phyloP scores from a whole-genome alignment of 495 filamentous ascomycete genomes.

The Penicillium ochrochloron region DNA sequence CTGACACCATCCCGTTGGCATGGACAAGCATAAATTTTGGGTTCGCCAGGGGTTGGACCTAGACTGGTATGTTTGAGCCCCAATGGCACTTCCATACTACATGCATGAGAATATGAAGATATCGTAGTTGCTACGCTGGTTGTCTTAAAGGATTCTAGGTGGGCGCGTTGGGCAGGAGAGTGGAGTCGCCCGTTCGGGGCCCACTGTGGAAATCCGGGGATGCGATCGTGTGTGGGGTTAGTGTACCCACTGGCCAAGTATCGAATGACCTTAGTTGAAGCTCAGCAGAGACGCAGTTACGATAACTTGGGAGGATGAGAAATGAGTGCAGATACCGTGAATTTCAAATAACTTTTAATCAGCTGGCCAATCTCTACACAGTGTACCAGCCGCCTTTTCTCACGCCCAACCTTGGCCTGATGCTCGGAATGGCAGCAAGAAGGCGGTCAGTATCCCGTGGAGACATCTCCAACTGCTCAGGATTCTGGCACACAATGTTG shows the following conservation, averaged over 20 bases:
- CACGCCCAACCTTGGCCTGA: no score
- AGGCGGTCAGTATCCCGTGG: no score
- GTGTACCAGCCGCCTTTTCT: no score
- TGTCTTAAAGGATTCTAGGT: not conserved
- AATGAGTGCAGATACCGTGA: not conserved
- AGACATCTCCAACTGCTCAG: no score
- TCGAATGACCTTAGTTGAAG: not conserved
- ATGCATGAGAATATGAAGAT: no score
- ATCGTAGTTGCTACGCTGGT: not conserved
- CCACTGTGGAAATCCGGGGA: slow-evolving; percentile 22
- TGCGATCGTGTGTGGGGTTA: slow-evolving; percentile 18
- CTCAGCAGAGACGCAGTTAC: not conserved
- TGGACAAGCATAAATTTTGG: slow-evolving; percentile 20
- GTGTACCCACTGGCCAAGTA: slow-evolving; percentile 1
- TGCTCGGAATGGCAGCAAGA: no score
- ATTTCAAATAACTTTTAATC: not conserved
- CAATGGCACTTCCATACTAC: not conserved
- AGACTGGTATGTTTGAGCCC: not conserved
- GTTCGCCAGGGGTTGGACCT: slow-evolving; percentile 3
- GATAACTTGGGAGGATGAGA: not conserved
- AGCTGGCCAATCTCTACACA: no score
- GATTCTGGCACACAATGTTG: no score
- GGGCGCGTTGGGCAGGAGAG: not conserved
- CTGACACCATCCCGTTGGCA: slow-evolving; percentile 13
- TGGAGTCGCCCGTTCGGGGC: slow-evolving; percentile 18